Conservation (phyloP, 1,139 yeast genomes). For the Geotrichum aggregatum region DNA sequence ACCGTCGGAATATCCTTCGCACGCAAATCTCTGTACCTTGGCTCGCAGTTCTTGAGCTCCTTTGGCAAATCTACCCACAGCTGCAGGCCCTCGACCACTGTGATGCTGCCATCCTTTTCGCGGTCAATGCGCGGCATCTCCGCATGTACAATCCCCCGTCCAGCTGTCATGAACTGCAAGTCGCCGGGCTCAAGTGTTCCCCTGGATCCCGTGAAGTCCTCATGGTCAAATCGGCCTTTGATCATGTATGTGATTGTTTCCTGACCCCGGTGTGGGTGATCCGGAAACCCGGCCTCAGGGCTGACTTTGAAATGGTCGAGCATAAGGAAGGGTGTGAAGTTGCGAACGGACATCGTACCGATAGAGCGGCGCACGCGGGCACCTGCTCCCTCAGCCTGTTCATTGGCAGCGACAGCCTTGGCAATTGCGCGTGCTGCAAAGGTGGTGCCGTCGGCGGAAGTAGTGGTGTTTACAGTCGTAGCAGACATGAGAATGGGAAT, state of each 20-base stretch:
- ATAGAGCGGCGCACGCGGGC: slow-evolving; percentile 80
- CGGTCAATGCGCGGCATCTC: slow-evolving; percentile 73
- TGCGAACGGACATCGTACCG: slow-evolving; percentile 63
- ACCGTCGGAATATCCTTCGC: slow-evolving; percentile 67
- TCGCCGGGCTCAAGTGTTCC: slow-evolving; percentile 83
- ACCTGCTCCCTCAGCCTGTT: slow-evolving; percentile 87
- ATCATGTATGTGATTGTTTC: slow-evolving; percentile 77
- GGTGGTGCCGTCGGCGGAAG: slow-evolving; percentile 29
- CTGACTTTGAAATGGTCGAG: slow-evolving; percentile 69
- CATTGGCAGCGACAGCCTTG: slow-evolving; percentile 59
- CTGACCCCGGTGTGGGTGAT: slow-evolving; percentile 90
- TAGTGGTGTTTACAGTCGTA: not conserved
- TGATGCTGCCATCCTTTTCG: slow-evolving; percentile 38
- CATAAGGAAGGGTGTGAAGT: slow-evolving; percentile 79
- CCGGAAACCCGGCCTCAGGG: slow-evolving; percentile 79
- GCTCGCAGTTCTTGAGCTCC: slow-evolving; percentile 60
- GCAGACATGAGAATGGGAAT: not conserved
- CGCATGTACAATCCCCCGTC: slow-evolving; percentile 80
- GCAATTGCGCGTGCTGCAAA: slow-evolving; percentile 49
- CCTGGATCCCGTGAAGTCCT: slow-evolving; percentile 80
- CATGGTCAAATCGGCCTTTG: slow-evolving; percentile 80
- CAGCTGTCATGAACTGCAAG: slow-evolving; percentile 93
- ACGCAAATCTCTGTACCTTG: slow-evolving; percentile 76
- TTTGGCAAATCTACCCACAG: slow-evolving; percentile 89
- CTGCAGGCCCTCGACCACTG: slow-evolving; percentile 64